Base-by-base conservation (phyloP, 2,329 filamentous ascomycete species). In the Fusarium guadeloupense region DNA sequence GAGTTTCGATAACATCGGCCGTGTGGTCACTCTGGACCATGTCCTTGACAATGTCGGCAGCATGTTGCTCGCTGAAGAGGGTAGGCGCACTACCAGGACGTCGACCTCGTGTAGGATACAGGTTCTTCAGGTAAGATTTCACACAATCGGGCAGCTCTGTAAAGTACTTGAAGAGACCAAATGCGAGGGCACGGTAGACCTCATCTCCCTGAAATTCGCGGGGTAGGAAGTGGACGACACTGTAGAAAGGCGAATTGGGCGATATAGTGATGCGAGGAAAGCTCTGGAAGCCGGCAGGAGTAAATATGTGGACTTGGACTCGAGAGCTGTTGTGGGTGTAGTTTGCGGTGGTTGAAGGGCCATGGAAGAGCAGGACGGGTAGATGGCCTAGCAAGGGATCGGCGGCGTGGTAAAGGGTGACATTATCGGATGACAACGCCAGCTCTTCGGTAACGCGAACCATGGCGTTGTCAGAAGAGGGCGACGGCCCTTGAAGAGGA, bases 141-240 rank as follows among this genome's bases (percentile, higher is more conserved):
- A 93, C 89, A 31, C 84, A 81, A 49, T 90, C 85, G 19, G 93
- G 88, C 46, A 99, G 82, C 77, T 98, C 94, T 59, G 86, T 85
- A 73, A 97, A 98, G 81, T 97, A 99, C 75, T 96, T 97, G 80
- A 89, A 90, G 66, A 99, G 82, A 52, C 92, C 93, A 76, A 98
- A 96, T 41, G 94, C 95, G 51, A 99, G 83, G 16, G 90, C 95
- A 39, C 95, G 89, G 77, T 90, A 96, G 64, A 96, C 83, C 76
- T 98, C 94, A 74, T 98, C 94, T 70, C 94, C 94, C 80, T 98
- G 95, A 76, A 93, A 93, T 74, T 97, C 94, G 72, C 93, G 89
- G 35, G 95, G 93, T 37, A 99, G 84, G 74, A 93, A 88, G 73
- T 91, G 89, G 75, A 99, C 95, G 49, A 93, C 94, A 66, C 88